These are phyloP conservation scores for Penicillium verhagenii DNA, from an alignment of 495 filamentous ascomycete genomes.

Conservation along the genomic window DNA sequence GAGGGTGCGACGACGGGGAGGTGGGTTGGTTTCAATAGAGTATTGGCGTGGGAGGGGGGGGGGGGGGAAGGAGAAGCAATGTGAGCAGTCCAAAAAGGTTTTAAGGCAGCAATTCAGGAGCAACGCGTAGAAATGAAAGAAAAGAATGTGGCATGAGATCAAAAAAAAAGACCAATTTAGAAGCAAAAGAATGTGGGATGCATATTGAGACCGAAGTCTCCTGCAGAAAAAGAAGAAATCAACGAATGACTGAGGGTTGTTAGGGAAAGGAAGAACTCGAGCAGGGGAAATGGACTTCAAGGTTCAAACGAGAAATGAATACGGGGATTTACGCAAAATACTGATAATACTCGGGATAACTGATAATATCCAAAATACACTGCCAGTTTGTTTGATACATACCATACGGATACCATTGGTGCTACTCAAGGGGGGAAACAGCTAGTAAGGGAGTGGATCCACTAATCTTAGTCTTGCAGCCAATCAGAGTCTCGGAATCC, in stretches of 20 bases:
- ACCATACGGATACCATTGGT: not conserved
- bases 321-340: slow-evolving; percentile 1
- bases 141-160: slow-evolving; percentile 34
- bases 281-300: slow-evolving; percentile 4
- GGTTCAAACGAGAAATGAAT: slow-evolving; percentile 2
- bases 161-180: slow-evolving; percentile 17
- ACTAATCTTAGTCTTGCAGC: not conserved
- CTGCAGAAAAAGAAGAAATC: slow-evolving; percentile 24
- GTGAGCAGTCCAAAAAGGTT: slow-evolving; percentile 13
- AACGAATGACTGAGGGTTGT: slow-evolving; percentile 44
- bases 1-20: slow-evolving; percentile 46
- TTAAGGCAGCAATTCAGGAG: slow-evolving; percentile 25
- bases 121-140: slow-evolving; percentile 25
- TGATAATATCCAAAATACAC: too few species aligned
- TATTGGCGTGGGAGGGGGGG: too few species aligned
- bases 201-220: slow-evolving; percentile 33
- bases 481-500: not conserved
- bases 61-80: slow-evolving; percentile 12
- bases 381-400: too few species aligned
- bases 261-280: slow-evolving; percentile 20
- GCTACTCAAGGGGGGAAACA: not conserved
- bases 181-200: slow-evolving; percentile 28
- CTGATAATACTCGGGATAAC: not conserved
- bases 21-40: slow-evolving; percentile 8
- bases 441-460: not conserved